Evolutionary conservation across 305 asterid species (phyloP).

Genomic region (Fraxinus greggii): DNA sequence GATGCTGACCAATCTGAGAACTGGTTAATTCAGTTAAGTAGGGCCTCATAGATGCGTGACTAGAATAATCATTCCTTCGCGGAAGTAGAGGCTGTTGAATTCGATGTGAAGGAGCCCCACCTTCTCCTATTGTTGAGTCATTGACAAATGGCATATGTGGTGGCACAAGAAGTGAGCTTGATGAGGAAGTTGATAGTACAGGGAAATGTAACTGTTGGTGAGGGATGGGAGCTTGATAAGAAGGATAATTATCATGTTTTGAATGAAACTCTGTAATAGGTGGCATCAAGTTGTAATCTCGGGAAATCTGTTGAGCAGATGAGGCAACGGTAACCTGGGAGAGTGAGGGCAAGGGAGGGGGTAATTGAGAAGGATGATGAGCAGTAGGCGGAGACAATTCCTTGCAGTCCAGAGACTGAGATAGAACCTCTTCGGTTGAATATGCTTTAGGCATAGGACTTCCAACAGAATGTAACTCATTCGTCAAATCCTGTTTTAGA

Average conservation of each 20-base stretch:
- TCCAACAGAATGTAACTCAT: constrained; percentile 24
- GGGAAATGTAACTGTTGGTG: constrained; percentile 49
- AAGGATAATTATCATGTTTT: constrained; percentile 35
- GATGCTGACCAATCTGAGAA: constrained; percentile 47
- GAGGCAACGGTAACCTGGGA: constrained; percentile 36
- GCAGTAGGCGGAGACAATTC: constrained; percentile 34
- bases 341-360: constrained; percentile 38
- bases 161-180: constrained; percentile 47
- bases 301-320: constrained; percentile 37
- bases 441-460: constrained; percentile 27
- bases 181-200: constrained; percentile 41
- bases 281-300: constrained; percentile 39
- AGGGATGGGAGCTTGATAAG: constrained; percentile 53
- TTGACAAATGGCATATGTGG: constrained; percentile 31
- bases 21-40: constrained; percentile 40
- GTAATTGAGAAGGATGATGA: constrained; percentile 31
- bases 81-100: constrained; percentile 45
- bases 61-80: constrained; percentile 38
- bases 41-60: constrained; percentile 39
- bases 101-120: constrained; percentile 36
- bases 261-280: constrained; percentile 33
- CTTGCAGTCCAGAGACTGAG: constrained; percentile 33
- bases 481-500: constrained; percentile 24
- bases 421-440: constrained; percentile 29
- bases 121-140: constrained; percentile 33